Percentiles rank a stretch among this genome's conserved stretches.
phyloP scores from a whole-genome alignment of 2,329 filamentous ascomycete species.

The Fusarium tuaranense region DNA sequence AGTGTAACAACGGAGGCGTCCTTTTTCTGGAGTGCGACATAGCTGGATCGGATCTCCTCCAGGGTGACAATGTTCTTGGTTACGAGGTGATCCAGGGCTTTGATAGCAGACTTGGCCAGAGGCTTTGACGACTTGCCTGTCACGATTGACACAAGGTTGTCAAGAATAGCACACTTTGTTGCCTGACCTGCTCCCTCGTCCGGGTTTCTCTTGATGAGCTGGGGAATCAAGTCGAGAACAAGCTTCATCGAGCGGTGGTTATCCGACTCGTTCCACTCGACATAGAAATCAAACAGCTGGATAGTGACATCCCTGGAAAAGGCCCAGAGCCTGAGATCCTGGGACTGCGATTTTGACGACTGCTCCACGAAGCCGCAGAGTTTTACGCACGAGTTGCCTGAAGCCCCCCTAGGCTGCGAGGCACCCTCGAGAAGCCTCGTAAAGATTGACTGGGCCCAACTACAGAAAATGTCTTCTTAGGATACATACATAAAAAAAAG shows the following conservation, averaged over 20 bases:
- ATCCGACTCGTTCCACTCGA: conserved; percentile 76
- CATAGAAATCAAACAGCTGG: conserved; percentile 70
- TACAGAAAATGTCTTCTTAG: conserved; percentile 37
- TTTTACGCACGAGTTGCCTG: conserved; percentile 67
- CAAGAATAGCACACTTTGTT: conserved; percentile 60
- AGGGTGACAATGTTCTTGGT: conserved; percentile 68
- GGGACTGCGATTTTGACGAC: conserved; percentile 62
- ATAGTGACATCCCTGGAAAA: conserved; percentile 62
- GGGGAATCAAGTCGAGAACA: conserved; percentile 68
- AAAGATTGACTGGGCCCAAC: conserved; percentile 57
- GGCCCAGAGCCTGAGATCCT: conserved; percentile 59
- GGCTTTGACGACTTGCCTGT: conserved; percentile 70
- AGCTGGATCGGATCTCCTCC: conserved; percentile 58
- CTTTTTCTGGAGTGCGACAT: conserved; percentile 53
- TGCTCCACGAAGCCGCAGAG: conserved; percentile 73
- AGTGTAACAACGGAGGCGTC: conserved; percentile 16
- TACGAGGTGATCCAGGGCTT: conserved; percentile 74
- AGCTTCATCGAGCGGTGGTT: conserved; percentile 73
- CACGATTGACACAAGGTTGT: conserved; percentile 69
- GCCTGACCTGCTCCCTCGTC: conserved; percentile 49
- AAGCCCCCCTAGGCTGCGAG: conserved; percentile 65
- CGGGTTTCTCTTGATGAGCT: conserved; percentile 64
- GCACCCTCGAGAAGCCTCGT: conserved; percentile 61
- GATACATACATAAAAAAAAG: conserved; percentile 29
- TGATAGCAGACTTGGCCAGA: conserved; percentile 76